Conservation (phyloP, 495 filamentous ascomycete genomes). For the Penicillium samsonianum region DNA sequence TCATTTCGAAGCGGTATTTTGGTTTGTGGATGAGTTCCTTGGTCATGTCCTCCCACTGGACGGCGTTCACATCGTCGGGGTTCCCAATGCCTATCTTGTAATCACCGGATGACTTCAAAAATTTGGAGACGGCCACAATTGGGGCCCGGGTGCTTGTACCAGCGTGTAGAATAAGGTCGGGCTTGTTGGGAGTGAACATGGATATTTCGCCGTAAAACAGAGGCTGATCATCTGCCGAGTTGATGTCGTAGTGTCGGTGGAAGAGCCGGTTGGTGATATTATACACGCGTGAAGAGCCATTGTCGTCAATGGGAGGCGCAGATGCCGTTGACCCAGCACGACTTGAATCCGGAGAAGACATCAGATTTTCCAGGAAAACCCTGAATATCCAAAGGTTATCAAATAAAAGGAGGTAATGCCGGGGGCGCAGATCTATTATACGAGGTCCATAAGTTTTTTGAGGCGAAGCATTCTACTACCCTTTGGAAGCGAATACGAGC, state of each 20-base stretch:
- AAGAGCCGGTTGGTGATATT: constrained; percentile 17
- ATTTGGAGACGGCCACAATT: constrained; percentile 27
- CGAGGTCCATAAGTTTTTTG: neutral
- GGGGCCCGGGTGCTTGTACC: constrained; percentile 18
- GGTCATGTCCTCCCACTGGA: constrained; percentile 31
- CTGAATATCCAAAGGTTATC: neutral
- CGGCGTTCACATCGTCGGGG: constrained; percentile 14
- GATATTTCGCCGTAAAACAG: constrained; percentile 22
- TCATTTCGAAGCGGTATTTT: constrained; percentile 26
- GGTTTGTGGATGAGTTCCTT: constrained; percentile 11
- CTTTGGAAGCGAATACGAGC: constrained; percentile 6
- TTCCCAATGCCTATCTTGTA: constrained; percentile 27
- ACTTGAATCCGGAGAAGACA: constrained; percentile 11
- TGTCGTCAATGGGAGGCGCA: constrained; percentile 5
- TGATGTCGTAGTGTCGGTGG: constrained; percentile 23
- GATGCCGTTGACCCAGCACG: constrained; percentile 15
- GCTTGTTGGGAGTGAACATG: constrained; percentile 20
- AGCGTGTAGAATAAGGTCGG: constrained; percentile 24
- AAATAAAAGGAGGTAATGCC: neutral
- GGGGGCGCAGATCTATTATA: neutral
- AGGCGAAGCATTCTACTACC: constrained; percentile 6
- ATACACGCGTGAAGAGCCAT: constrained; percentile 12
- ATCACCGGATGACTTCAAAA: constrained; percentile 19
- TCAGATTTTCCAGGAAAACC: neutral
- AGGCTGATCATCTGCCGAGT: constrained; percentile 12